Conservation (phyloP, 2,329 filamentous ascomycete genomes). For the Sphaerostilbella broomeana region DNA sequence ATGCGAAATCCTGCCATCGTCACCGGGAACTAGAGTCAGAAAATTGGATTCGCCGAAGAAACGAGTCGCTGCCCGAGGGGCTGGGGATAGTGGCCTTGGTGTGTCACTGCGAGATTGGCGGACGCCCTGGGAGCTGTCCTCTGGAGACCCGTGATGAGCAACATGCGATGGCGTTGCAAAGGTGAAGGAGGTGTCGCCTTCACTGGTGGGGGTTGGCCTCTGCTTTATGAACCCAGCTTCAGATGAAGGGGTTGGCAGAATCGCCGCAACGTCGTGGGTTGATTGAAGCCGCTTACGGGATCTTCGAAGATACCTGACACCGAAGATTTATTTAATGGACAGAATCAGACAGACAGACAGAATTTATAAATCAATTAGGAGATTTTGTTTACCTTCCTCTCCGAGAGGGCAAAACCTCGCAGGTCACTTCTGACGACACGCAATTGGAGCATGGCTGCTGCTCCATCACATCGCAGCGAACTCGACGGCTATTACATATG, state of each 20-base stretch:
- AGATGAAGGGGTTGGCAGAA: no score
- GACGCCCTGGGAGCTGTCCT: constrained; percentile 1
- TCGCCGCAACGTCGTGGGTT: no score
- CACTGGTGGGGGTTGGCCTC: no score
- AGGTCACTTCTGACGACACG: constrained; percentile 19
- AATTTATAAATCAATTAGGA: background rate
- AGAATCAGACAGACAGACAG: background rate
- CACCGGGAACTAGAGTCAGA: constrained; percentile 28
- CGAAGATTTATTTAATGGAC: background rate
- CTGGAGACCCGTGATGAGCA: background rate
- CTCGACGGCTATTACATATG: constrained; percentile 28
- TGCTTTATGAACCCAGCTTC: no score
- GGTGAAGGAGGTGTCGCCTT: background rate
- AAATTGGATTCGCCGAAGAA: constrained; percentile 36
- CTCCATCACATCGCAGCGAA: constrained; percentile 31
- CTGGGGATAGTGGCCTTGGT: constrained; percentile 2
- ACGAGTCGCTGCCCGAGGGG: constrained; percentile 20
- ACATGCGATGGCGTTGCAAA: background rate
- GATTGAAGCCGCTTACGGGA: constrained; percentile 16
- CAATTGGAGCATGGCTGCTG: constrained; percentile 29
- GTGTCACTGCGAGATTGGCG: background rate
- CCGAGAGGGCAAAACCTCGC: constrained; percentile 29
- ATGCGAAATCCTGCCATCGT: constrained; percentile 11
- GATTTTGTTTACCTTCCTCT: constrained; percentile 24
- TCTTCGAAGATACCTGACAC: constrained; percentile 20